These are phyloP conservation scores for Symbiodinium pilosum DNA, from an alignment of 73 alveolate genomes.

Conservation along the genomic window DNA sequence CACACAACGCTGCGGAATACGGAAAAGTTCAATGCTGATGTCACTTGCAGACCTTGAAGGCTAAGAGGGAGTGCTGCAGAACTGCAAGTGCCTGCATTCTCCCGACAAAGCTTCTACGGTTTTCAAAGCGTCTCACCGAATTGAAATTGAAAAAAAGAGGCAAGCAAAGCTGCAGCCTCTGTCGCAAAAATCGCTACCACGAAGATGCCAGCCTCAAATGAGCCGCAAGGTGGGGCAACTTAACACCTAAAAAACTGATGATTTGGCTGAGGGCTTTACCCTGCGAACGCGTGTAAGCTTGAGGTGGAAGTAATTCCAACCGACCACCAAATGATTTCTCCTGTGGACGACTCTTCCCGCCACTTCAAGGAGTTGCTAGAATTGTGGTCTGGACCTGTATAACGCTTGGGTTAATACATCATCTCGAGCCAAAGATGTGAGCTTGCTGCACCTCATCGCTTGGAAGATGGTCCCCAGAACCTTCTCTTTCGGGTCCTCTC, in stretches of 20 bases:
- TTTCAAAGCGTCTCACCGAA: no score
- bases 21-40: not conserved
- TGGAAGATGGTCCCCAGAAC: constrained; percentile 75
- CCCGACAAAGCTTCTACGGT: no score
- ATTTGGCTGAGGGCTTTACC: not conserved
- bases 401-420: no score
- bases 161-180: constrained; percentile 17
- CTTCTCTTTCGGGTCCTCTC: constrained; percentile 77
- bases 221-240: not conserved
- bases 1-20: no score
- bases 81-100: constrained; percentile 47
- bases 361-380: no score
- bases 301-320: constrained; percentile 76
- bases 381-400: no score
- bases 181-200: constrained; percentile 68
- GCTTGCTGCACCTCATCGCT: constrained; percentile 19
- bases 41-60: constrained; percentile 48
- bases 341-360: constrained; percentile 1
- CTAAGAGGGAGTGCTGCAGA: constrained; percentile 75
- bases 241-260: not conserved
- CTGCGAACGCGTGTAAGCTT: constrained; percentile 81
- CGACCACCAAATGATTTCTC: constrained; percentile 62
- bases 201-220: constrained; percentile 58
- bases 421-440: no score
- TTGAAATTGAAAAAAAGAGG: no score